Evolutionary conservation across 176 grass and related monocot genomes (phyloP).

Genomic region (Eragrostis curvula): DNA sequence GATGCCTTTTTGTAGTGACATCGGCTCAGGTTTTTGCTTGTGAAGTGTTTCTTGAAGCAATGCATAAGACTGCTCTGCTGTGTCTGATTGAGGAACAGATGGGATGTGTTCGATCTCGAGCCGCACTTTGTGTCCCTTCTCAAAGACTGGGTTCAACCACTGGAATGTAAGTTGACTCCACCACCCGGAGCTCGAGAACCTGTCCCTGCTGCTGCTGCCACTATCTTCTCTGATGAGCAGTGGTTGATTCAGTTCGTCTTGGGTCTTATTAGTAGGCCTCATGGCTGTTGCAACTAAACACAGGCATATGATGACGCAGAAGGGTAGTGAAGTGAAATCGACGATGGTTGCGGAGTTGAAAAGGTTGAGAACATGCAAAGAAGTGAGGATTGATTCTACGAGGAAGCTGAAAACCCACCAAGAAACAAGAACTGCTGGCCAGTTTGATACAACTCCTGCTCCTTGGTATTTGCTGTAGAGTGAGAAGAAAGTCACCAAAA

Average conservation of each 20-base stretch:
- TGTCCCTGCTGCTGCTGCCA: slow-evolving; percentile 29
- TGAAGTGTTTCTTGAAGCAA: slow-evolving; percentile 64
- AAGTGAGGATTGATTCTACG: slow-evolving; percentile 41
- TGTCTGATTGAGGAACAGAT: slow-evolving; percentile 55
- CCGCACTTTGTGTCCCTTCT: slow-evolving; percentile 55
- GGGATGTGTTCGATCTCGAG: slow-evolving; percentile 75
- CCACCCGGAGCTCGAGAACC: slow-evolving; percentile 53
- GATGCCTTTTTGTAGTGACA: slow-evolving; percentile 56
- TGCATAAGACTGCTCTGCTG: slow-evolving; percentile 56
- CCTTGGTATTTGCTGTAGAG: slow-evolving; percentile 46
- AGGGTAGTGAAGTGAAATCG: slow-evolving; percentile 53
- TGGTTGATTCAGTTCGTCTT: slow-evolving; percentile 36
- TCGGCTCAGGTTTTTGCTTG: slow-evolving; percentile 56
- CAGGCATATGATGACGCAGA: slow-evolving; percentile 43
- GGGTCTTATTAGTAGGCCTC: slow-evolving; percentile 24
- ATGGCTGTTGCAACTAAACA: slow-evolving; percentile 38
- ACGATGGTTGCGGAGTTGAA: slow-evolving; percentile 22
- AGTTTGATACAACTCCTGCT: slow-evolving; percentile 11
- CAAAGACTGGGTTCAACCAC: slow-evolving; percentile 79
- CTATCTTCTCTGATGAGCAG: slow-evolving; percentile 45
- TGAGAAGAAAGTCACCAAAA: slow-evolving; percentile 52
- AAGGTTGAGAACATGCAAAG: slow-evolving; percentile 34
- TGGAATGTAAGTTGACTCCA: slow-evolving; percentile 79
- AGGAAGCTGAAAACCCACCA: slow-evolving; percentile 73
- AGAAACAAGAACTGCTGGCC: slow-evolving; percentile 60